A percentile compares a stretch with the other conserved stretches of the same genome.
phyloP scores from a whole-genome alignment of 2,329 filamentous ascomycete genomes.

The Sporothrix brasiliensis region DNA sequence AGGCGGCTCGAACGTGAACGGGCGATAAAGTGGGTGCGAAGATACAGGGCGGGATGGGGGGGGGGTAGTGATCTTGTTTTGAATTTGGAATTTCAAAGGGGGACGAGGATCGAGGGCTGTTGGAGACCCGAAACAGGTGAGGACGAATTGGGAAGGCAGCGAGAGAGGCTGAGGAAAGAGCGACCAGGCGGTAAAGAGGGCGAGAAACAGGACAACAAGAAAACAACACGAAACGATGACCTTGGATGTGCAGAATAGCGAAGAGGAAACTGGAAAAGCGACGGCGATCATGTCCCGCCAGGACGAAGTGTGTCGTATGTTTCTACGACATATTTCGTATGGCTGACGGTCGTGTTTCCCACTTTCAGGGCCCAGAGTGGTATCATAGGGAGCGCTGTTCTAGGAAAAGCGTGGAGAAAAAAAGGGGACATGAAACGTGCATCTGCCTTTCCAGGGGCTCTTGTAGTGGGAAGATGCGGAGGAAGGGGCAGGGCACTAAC shows the following conservation, averaged over 20 bases:
- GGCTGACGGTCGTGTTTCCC: background rate
- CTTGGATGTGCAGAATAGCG: slow-evolving; percentile 2
- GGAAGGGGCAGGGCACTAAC: slow-evolving; percentile 17
- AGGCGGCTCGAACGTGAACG: slow-evolving; percentile 9
- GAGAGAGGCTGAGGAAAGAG: slow-evolving; percentile 12
- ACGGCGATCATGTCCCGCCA: slow-evolving; percentile 17
- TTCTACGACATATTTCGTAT: background rate
- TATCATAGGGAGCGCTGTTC: slow-evolving; percentile 24
- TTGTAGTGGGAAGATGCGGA: slow-evolving; percentile 18
- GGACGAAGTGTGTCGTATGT: background rate
- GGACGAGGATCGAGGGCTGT: slow-evolving; percentile 6
- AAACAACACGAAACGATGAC: slow-evolving; percentile 10
- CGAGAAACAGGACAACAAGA: background rate
- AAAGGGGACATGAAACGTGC: slow-evolving; percentile 34
- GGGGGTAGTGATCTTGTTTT: background rate
- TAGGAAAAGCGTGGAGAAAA: slow-evolving; percentile 9
- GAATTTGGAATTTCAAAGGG: slow-evolving; percentile 21
- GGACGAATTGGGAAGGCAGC: background rate
- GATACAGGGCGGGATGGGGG: background rate
- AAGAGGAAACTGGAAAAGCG: slow-evolving; percentile 1
- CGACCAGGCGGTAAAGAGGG: slow-evolving; percentile 7
- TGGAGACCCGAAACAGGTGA: slow-evolving; percentile 24
- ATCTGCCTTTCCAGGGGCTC: slow-evolving; percentile 29
- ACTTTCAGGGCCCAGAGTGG: background rate
- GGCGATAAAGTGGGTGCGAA: background rate